Conservation (phyloP, 441 rosid species). For the Jatropha multifida region DNA sequence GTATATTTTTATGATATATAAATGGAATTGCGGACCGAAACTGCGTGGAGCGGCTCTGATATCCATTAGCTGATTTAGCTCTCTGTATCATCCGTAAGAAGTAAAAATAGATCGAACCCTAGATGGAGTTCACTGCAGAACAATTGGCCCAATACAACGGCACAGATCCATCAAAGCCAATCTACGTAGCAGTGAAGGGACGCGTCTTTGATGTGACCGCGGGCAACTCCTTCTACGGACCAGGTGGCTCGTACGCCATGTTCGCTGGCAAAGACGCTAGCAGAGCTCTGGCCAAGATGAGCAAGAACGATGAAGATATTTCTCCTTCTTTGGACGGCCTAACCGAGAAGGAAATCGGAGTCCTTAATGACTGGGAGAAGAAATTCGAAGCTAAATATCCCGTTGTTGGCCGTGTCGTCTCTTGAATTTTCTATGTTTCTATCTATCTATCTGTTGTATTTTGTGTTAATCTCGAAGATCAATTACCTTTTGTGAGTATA, state of each 20-base stretch:
- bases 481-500: not conserved
- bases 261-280: conserved; percentile 86
- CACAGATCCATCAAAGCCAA: conserved; percentile 68
- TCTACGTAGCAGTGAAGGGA: conserved; percentile 80
- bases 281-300: conserved; percentile 89
- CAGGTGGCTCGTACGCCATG: conserved; percentile 65
- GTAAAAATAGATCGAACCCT: not conserved
- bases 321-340: conserved; percentile 61
- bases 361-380: conserved; percentile 83
- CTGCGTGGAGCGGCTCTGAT: not conserved
- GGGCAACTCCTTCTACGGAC: conserved; percentile 75
- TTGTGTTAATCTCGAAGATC: not conserved
- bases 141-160: conserved; percentile 72
- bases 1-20: too few species aligned
- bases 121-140: conserved; percentile 68
- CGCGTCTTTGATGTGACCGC: conserved; percentile 73
- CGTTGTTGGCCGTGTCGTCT: conserved; percentile 67
- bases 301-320: conserved; percentile 80
- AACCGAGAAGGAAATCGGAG: conserved; percentile 69
- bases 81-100: not conserved
- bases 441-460: not conserved
- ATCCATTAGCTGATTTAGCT: not conserved
- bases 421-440: conserved; percentile 6
- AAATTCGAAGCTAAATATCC: conserved; percentile 89
- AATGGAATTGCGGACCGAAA: too few species aligned